Conservation (phyloP, 2,329 filamentous ascomycete genomes). For the Aspergillus tamarii region DNA sequence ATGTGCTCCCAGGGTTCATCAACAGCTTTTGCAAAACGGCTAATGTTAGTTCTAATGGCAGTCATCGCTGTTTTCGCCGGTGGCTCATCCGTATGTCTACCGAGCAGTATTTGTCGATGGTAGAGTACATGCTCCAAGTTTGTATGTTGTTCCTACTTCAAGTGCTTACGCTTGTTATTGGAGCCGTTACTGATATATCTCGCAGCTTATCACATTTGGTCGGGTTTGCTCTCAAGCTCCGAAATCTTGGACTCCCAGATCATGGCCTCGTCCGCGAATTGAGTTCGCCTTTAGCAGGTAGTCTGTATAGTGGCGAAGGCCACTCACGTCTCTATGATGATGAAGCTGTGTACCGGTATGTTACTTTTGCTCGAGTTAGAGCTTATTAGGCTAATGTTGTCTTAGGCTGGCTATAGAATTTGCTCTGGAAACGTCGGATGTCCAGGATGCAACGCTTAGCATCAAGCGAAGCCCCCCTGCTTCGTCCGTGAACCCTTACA, state of each 20-base stretch:
- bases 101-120: constrained; percentile 96
- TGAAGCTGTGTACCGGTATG: constrained; percentile 75
- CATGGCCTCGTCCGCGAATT: constrained; percentile 92
- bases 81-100: constrained; percentile 89
- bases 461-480: constrained; percentile 54
- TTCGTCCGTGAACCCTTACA: constrained; percentile 73
- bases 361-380: constrained; percentile 14
- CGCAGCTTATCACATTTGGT: constrained; percentile 79
- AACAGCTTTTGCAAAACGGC: background rate
- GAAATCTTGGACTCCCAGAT: constrained; percentile 89
- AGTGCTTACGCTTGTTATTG: background rate
- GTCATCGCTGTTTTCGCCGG: constrained; percentile 85
- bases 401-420: constrained; percentile 69
- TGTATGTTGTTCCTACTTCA: constrained; percentile 53
- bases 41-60: constrained; percentile 21
- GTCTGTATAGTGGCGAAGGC: constrained; percentile 87
- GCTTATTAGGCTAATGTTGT: constrained; percentile 12
- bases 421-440: constrained; percentile 69
- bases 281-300: constrained; percentile 84
- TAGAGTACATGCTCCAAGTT: constrained; percentile 87
- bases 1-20: constrained; percentile 9
- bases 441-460: constrained; percentile 53
- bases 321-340: constrained; percentile 95
- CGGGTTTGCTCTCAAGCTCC: constrained; percentile 88
- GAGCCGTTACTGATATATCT: constrained; percentile 14